A percentile compares a stretch with the other conserved stretches of the same genome.
Conservation (phyloP, 1,139 yeast species). For the Saccharomyces pastorianus region DNA sequence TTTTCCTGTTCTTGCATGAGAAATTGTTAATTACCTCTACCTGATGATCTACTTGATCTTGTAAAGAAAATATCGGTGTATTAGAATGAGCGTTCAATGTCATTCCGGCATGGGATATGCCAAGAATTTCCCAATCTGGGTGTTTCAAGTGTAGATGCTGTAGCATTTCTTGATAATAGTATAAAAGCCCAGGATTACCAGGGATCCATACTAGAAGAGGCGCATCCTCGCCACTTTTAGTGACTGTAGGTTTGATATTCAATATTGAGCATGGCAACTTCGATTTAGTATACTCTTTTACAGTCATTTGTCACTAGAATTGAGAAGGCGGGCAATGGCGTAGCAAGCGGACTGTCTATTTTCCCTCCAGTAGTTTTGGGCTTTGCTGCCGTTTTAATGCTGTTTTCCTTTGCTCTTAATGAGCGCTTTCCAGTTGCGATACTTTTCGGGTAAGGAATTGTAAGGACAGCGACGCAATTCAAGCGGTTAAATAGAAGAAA, state of each 20-base stretch:
- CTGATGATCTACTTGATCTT: slow-evolving; percentile 48
- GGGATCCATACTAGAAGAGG: slow-evolving; percentile 48
- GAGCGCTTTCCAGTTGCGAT: background rate
- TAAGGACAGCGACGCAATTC: background rate
- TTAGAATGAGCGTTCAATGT: slow-evolving; percentile 17
- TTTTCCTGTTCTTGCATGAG: slow-evolving; percentile 27
- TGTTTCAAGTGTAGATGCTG: slow-evolving; percentile 36
- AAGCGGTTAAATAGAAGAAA: background rate
- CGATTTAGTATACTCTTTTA: slow-evolving; percentile 4
- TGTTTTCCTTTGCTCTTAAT: background rate
- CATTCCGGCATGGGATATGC: slow-evolving; percentile 42
- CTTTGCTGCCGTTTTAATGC: background rate
- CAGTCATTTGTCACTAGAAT: slow-evolving; percentile 3
- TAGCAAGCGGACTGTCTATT: background rate
- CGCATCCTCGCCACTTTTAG: slow-evolving; percentile 3
- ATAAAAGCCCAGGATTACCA: slow-evolving; percentile 60
- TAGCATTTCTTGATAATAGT: slow-evolving; percentile 47
- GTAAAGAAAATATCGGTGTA: slow-evolving; percentile 34
- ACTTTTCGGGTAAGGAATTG: background rate
- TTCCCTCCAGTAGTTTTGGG: background rate
- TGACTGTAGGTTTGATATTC: slow-evolving; percentile 1
- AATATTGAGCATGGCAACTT: slow-evolving; percentile 8
- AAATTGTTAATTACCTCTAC: slow-evolving; percentile 35
- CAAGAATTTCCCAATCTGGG: slow-evolving; percentile 43
- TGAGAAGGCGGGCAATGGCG: background rate